Conservation (phyloP, 305 asterid species). For the Fraxinus platypoda region DNA sequence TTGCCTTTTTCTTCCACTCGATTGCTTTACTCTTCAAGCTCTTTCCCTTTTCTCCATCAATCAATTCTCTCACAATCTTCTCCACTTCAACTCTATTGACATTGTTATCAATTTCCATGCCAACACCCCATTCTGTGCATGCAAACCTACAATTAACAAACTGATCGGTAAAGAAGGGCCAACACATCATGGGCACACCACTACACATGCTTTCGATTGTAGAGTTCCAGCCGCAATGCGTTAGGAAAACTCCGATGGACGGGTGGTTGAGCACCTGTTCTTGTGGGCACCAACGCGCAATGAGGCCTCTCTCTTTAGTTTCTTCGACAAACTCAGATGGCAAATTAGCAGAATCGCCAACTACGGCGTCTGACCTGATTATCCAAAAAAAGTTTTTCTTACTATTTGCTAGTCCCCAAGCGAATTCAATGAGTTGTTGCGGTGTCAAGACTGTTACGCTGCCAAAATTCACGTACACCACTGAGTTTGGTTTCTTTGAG, state of each 20-base stretch:
- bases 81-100: conserved; percentile 37
- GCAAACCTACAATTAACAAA: conserved; percentile 34
- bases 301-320: conserved; percentile 30
- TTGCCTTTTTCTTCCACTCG: conserved; percentile 38
- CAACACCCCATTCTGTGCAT: conserved; percentile 46
- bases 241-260: conserved; percentile 34
- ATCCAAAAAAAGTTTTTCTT: conserved; percentile 36
- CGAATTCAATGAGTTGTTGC: conserved; percentile 26
- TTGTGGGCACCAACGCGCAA: conserved; percentile 44
- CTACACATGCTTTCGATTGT: conserved; percentile 31
- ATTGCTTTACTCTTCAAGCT: conserved; percentile 29
- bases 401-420: conserved; percentile 46
- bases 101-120: conserved; percentile 30
- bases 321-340: conserved; percentile 25
- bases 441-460: conserved; percentile 37
- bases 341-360: not conserved
- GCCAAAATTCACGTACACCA: conserved; percentile 40
- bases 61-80: conserved; percentile 36
- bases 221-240: conserved; percentile 63
- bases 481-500: conserved; percentile 32
- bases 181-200: conserved; percentile 53
- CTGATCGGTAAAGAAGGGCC: conserved; percentile 52
- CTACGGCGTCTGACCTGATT: conserved; percentile 28
- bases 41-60: conserved; percentile 38
- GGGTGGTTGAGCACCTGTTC: conserved; percentile 42